Conservation (phyloP, 331 rosid genomes). For the Rosa hybrid region DNA sequence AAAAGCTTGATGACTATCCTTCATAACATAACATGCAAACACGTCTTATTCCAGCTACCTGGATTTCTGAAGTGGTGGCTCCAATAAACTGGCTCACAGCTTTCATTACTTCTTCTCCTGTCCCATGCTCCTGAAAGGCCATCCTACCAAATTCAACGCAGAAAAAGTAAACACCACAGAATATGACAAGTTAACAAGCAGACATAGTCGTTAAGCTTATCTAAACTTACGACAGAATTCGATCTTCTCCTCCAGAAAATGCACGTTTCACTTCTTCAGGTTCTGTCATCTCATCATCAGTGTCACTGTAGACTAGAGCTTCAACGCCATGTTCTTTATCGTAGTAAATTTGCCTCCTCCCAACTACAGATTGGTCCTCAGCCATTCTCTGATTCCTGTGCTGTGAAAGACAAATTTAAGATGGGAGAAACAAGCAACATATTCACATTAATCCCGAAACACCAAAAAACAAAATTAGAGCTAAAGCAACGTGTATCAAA, state of each 20-base stretch:
- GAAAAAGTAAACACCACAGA: constrained; percentile 13
- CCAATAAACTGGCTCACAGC: constrained; percentile 73
- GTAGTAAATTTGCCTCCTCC: constrained; percentile 90
- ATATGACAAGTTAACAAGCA: constrained; percentile 15
- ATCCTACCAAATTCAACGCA: constrained; percentile 59
- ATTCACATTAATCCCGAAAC: constrained; percentile 1
- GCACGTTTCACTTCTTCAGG: constrained; percentile 81
- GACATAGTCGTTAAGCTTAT: constrained; percentile 10
- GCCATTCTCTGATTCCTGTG: constrained; percentile 99
- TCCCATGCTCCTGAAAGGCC: constrained; percentile 84
- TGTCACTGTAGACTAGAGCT: constrained; percentile 91
- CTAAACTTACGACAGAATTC: constrained; percentile 61
- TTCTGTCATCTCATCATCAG: constrained; percentile 85
- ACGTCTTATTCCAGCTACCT: constrained; percentile 53
- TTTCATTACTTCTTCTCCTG: constrained; percentile 65
- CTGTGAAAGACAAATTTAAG: constrained; percentile 57
- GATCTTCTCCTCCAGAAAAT: constrained; percentile 82
- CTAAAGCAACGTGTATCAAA: constrained; percentile 14
- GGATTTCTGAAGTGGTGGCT: constrained; percentile 61
- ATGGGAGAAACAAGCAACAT: constrained; percentile 41
- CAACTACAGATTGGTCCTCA: constrained; percentile 93
- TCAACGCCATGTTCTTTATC: constrained; percentile 88
- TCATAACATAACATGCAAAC: constrained; percentile 17
- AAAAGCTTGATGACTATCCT: constrained; percentile 6
- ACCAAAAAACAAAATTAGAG: constrained; percentile 21